Conservation (phyloP, 2,329 filamentous ascomycete species). For the Exophiala oligosperma region DNA sequence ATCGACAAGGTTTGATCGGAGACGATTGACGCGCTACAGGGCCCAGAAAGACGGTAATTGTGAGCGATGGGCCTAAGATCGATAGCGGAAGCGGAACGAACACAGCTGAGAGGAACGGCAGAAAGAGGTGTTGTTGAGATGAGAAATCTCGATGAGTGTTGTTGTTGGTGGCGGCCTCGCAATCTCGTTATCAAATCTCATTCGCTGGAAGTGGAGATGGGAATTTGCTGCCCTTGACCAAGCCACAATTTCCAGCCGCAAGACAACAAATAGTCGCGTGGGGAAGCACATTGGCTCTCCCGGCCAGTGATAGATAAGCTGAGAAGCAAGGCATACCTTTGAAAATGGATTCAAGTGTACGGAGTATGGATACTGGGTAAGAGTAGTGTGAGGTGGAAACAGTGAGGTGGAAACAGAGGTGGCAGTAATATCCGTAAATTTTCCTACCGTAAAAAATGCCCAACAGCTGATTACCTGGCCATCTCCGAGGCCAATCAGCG, state of each 20-base stretch:
- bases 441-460: too few relatives aligned
- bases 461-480: not conserved
- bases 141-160: constrained; percentile 7
- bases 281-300: constrained; percentile 3
- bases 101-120: not conserved
- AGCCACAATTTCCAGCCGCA: constrained; percentile 19
- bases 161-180: constrained; percentile 18
- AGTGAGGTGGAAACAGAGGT: not conserved
- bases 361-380: too few relatives aligned
- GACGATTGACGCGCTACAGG: not conserved
- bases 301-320: constrained; percentile 3
- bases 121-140: constrained; percentile 3
- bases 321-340: constrained; percentile 1
- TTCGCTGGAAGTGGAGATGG: constrained; percentile 14
- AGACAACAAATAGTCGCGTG: constrained; percentile 14
- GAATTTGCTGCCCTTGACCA: constrained; percentile 20
- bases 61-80: constrained; percentile 6
- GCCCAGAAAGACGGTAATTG: constrained; percentile 1
- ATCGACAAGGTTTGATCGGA: constrained; percentile 11
- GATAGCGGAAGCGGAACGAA: constrained; percentile 10
- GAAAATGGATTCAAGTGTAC: not conserved
- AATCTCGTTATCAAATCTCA: constrained; percentile 29
- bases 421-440: not conserved
- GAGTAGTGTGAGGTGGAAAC: not conserved
- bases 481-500: not conserved